A percentile compares a stretch with the other conserved stretches of the same genome.
phyloP scores from a whole-genome alignment of 176 grass and related monocot species.

The Oryza coarctata region DNA sequence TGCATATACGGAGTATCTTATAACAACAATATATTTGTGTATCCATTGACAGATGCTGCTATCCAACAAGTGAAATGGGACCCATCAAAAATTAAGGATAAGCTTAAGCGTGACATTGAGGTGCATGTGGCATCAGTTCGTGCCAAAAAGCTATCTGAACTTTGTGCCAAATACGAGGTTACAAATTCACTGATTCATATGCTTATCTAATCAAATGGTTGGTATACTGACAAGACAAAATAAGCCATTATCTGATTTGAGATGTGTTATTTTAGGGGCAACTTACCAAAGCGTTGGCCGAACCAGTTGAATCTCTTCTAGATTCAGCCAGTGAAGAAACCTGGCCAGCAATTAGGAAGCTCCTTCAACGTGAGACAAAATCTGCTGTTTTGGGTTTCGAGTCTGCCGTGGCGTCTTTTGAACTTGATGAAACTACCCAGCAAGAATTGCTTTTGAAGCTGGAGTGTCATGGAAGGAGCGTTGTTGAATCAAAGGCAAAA shows the following conservation, averaged over 20 bases:
- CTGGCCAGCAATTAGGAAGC: constrained; percentile 89
- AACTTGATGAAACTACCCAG: constrained; percentile 64
- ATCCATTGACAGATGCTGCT: constrained; percentile 70
- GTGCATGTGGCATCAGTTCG: constrained; percentile 77
- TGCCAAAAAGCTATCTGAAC: constrained; percentile 69
- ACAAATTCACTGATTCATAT: constrained; percentile 5
- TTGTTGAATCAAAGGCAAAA: constrained; percentile 90
- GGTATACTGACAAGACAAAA: neutral
- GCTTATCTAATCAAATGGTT: constrained; percentile 7
- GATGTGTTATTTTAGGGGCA: constrained; percentile 59
- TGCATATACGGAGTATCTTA: neutral
- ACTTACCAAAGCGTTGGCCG: constrained; percentile 69
- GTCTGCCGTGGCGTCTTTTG: constrained; percentile 68
- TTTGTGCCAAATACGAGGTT: constrained; percentile 88
- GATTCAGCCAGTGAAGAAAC: constrained; percentile 81
- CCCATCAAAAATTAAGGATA: constrained; percentile 81
- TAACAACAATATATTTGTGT: constrained; percentile 6
- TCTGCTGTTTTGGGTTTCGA: constrained; percentile 62
- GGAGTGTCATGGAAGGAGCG: constrained; percentile 66
- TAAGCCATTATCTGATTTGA: constrained; percentile 1
- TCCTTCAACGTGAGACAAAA: constrained; percentile 81
- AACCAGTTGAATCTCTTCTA: constrained; percentile 87
- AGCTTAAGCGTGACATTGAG: constrained; percentile 90
- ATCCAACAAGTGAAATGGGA: constrained; percentile 96
- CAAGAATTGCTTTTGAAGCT: constrained; percentile 71